These are phyloP conservation scores for Oryza longistaminata DNA, from an alignment of 176 grass and related monocot species.

Conservation along the genomic window DNA sequence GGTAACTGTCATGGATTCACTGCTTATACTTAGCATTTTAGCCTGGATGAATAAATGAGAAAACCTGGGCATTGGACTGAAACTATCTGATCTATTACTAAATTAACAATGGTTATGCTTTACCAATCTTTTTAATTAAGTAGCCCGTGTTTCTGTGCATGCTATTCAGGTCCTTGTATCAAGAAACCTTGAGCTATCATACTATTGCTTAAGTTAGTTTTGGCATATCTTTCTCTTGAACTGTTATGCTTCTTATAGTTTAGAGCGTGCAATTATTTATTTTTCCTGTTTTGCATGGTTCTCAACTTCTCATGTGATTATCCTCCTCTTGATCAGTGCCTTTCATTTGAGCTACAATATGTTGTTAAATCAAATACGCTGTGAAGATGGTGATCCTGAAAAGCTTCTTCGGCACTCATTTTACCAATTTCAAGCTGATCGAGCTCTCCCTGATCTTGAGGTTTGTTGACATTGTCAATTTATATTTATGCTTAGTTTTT, in stretches of 20 bases:
- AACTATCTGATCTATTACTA: not conserved
- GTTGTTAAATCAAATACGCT: constrained; percentile 94
- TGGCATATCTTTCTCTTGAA: not conserved
- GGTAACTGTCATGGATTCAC: constrained; percentile 38
- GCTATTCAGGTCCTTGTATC: constrained; percentile 20
- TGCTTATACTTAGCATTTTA: not conserved
- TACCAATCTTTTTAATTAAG: not conserved
- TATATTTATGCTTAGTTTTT: not conserved
- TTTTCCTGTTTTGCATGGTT: not conserved
- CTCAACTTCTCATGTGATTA: not conserved
- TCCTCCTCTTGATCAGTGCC: constrained; percentile 57
- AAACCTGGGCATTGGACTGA: not conserved
- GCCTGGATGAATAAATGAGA: not conserved
- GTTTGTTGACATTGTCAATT: constrained; percentile 32
- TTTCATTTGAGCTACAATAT: constrained; percentile 99
- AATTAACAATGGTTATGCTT: not conserved
- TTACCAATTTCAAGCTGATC: constrained; percentile 94
- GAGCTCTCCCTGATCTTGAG: constrained; percentile 89
- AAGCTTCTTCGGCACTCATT: constrained; percentile 93
- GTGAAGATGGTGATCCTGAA: constrained; percentile 95
- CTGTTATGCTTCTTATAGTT: not conserved
- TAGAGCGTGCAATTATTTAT: not conserved
- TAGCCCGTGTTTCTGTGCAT: not conserved
- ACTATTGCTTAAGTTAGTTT: not conserved
- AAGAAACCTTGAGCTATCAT: constrained; percentile 18